Evolutionary conservation across 768 basidiomycete genomes (phyloP).

Genomic region (Podaxis mareebaensis): DNA sequence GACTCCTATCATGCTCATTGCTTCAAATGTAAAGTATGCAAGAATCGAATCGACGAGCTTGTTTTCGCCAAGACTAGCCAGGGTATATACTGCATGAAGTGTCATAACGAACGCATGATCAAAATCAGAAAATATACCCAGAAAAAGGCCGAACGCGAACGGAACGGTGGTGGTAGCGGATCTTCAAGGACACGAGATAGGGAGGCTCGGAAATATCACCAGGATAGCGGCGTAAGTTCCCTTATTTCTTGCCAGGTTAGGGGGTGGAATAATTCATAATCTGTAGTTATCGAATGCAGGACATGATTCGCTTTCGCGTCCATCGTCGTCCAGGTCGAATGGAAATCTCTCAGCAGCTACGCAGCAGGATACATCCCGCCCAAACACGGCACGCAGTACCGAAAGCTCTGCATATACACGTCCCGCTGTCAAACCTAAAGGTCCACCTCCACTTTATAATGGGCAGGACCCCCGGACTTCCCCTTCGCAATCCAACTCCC

Average conservation of each 20-base stretch:
- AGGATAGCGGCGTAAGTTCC: constrained; percentile 44
- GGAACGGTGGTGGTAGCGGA: constrained; percentile 41
- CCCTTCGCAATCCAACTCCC: constrained; percentile 15
- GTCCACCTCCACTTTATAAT: constrained; percentile 36
- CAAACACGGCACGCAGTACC: constrained; percentile 23
- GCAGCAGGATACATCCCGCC: constrained; percentile 20
- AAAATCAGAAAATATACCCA: constrained; percentile 90
- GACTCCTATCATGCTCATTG: constrained; percentile 98
- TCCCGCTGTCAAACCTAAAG: constrained; percentile 28
- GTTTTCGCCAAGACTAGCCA: constrained; percentile 98
- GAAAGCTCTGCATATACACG: constrained; percentile 13
- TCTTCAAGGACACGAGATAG: constrained; percentile 44
- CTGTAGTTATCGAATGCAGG: constrained; percentile 14
- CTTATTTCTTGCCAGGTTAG: constrained; percentile 8
- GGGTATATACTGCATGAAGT: constrained; percentile 98
- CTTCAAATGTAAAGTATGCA: constrained; percentile 97
- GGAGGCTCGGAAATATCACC: constrained; percentile 36
- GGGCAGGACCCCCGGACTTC: constrained; percentile 13
- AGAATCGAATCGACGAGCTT: constrained; percentile 93
- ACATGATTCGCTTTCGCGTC: constrained; percentile 10
- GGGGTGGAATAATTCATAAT: background rate
- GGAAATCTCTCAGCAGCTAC: constrained; percentile 9
- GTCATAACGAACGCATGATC: constrained; percentile 97
- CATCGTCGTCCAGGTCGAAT: constrained; percentile 17
- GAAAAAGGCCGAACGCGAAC: constrained; percentile 73